Evolutionary conservation across 2,329 filamentous ascomycete genomes (phyloP).

Genomic region (Lachnellula subtilissima): DNA sequence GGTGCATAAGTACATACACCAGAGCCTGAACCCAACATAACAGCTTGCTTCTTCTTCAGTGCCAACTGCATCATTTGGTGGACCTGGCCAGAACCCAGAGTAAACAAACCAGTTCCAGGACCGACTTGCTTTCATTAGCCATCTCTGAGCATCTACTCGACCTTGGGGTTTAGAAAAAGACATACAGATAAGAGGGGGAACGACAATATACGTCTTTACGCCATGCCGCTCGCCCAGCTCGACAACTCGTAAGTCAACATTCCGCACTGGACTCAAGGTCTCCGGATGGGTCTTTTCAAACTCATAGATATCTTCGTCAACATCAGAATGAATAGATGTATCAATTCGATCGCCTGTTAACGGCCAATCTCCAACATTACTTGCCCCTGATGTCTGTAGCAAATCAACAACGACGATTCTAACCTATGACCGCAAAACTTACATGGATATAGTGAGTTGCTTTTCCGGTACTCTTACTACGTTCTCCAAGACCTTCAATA

Average conservation of each 20-base stretch:
- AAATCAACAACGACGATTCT: not conserved
- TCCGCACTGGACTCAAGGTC: constrained; percentile 38
- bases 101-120: constrained; percentile 38
- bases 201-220: constrained; percentile 43
- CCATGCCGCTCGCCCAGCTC: constrained; percentile 35
- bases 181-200: constrained; percentile 41
- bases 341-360: constrained; percentile 32
- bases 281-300: constrained; percentile 35
- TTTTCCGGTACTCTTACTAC: constrained; percentile 32
- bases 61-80: constrained; percentile 32
- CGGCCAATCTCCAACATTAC: constrained; percentile 36
- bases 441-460: constrained; percentile 39
- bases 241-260: constrained; percentile 40
- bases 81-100: constrained; percentile 37
- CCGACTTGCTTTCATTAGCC: constrained; percentile 31
- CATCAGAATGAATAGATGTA: constrained; percentile 37
- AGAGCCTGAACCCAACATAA: constrained; percentile 35
- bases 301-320: constrained; percentile 39
- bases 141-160: not conserved
- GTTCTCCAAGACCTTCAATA: constrained; percentile 38
- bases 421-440: not conserved
- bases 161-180: not conserved
- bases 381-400: not conserved
- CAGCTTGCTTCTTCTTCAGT: constrained; percentile 29
- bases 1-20: constrained; percentile 12